These are phyloP conservation scores for Arthrobotrys entomopaga DNA, from an alignment of 2,329 filamentous ascomycete species.

Conservation along the genomic window DNA sequence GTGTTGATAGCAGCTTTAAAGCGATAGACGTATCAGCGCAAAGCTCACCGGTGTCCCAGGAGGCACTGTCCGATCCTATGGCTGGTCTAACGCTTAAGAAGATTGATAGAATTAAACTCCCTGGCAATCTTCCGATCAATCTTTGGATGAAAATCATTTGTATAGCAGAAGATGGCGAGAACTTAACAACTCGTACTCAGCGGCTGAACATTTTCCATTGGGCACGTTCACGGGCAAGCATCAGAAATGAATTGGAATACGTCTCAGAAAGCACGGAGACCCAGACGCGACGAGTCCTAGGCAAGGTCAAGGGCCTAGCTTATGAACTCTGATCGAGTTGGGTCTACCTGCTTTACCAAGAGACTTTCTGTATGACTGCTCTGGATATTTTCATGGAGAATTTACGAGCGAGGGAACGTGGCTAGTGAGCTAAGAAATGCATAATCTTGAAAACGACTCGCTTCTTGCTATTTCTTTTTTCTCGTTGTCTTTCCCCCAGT, in stretches of 20 bases:
- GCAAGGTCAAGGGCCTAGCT: slow-evolving; percentile 49
- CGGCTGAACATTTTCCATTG: slow-evolving; percentile 53
- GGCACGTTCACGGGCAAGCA: slow-evolving; percentile 28
- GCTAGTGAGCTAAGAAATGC: too few relatives aligned
- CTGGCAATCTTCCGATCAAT: slow-evolving; percentile 31
- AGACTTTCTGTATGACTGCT: neutral
- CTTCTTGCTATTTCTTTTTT: neutral
- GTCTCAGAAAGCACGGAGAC: slow-evolving; percentile 41
- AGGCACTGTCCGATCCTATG: slow-evolving; percentile 12
- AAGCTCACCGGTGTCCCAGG: slow-evolving; percentile 3
- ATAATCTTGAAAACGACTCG: neutral
- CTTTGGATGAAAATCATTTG: slow-evolving; percentile 52
- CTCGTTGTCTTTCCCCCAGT: neutral
- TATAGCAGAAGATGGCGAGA: slow-evolving; percentile 37
- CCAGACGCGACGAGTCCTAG: slow-evolving; percentile 44
- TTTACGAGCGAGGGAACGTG: too few relatives aligned
- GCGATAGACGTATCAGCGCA: slow-evolving; percentile 9
- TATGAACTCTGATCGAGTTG: slow-evolving; percentile 47
- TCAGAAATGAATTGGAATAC: slow-evolving; percentile 41
- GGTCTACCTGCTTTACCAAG: slow-evolving; percentile 1
- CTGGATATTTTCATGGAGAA: neutral
- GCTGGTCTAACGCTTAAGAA: slow-evolving; percentile 4
- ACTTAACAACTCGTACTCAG: slow-evolving; percentile 34
- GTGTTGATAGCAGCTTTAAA: slow-evolving; percentile 31
- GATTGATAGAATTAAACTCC: slow-evolving; percentile 1